These are phyloP conservation scores for Elongisporangium anandrum DNA, from an alignment of 352 stramenopile species.

Conservation along the genomic window DNA sequence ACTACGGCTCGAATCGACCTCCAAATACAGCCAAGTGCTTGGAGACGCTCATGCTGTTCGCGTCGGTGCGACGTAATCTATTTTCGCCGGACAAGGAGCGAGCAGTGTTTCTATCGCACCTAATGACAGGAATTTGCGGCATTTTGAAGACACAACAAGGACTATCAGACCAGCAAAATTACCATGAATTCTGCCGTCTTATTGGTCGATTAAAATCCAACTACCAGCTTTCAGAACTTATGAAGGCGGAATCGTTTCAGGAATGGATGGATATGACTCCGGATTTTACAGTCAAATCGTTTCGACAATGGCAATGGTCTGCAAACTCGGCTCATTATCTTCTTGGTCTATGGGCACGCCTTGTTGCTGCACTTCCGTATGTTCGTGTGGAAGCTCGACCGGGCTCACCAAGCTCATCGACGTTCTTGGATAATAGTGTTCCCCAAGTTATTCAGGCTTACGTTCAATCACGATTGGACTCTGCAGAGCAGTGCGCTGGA, in stretches of 20 bases:
- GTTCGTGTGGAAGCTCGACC: constrained; percentile 76
- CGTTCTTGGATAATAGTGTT: constrained; percentile 69
- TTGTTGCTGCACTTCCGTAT: constrained; percentile 96
- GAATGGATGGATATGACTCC: constrained; percentile 97
- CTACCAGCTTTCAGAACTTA: constrained; percentile 97
- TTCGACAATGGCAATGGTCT: constrained; percentile 95
- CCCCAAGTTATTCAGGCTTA: constrained; percentile 94
- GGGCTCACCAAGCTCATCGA: constrained; percentile 47
- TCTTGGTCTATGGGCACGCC: constrained; percentile 92
- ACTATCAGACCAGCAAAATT: constrained; percentile 98
- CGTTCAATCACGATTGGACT: constrained; percentile 94
- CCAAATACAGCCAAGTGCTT: constrained; percentile 95
- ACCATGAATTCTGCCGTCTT: constrained; percentile 98
- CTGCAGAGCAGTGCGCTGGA: constrained; percentile 90
- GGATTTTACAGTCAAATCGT: constrained; percentile 96
- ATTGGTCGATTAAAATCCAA: constrained; percentile 97
- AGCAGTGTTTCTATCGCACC: constrained; percentile 88
- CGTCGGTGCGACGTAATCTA: constrained; percentile 93
- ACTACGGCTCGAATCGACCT: constrained; percentile 92
- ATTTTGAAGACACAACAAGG: constrained; percentile 94
- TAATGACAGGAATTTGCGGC: constrained; percentile 92
- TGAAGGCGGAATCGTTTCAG: constrained; percentile 95
- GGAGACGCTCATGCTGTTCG: constrained; percentile 95
- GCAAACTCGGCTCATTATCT: constrained; percentile 97
- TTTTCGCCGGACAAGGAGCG: constrained; percentile 97